Percentiles rank a stretch among this genome's conserved stretches.
phyloP scores from a whole-genome alignment of 805 yeast genomes.

The Grigorovia transvaalensis region DNA sequence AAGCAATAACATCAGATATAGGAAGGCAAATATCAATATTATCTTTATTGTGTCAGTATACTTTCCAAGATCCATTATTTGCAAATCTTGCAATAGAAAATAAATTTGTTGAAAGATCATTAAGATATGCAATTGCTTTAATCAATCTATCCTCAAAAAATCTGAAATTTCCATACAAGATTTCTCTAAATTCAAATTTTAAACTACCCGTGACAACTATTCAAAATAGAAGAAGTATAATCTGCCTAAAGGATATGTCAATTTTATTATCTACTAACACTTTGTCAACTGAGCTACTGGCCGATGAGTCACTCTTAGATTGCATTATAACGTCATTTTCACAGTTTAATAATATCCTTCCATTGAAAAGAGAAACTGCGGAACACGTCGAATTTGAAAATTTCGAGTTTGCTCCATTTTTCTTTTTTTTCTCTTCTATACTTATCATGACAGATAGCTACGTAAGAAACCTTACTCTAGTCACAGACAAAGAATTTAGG shows the following conservation, averaged over 20 bases:
- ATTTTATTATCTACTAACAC: constrained; percentile 64
- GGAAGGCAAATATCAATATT: constrained; percentile 19
- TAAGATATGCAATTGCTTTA: constrained; percentile 21
- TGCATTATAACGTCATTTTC: constrained; percentile 20
- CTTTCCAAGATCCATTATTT: constrained; percentile 22
- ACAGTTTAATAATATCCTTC: constrained; percentile 38
- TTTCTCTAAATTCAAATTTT: constrained; percentile 17
- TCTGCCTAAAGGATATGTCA: constrained; percentile 42
- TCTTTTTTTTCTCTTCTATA: constrained; percentile 24
- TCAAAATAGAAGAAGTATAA: constrained; percentile 22
- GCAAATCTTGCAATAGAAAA: constrained; percentile 20
- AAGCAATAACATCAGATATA: constrained; percentile 20
- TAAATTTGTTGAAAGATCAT: constrained; percentile 22
- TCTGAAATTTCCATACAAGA: constrained; percentile 12
- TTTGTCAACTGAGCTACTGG: constrained; percentile 33
- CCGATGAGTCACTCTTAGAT: constrained; percentile 9
- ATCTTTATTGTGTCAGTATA: constrained; percentile 23
- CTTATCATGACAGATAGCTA: constrained; percentile 26
- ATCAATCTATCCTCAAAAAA: constrained; percentile 23
- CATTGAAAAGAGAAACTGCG: constrained; percentile 59
- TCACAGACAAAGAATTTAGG: constrained; percentile 15
- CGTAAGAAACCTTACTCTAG: constrained; percentile 19
- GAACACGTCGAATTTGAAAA: constrained; percentile 88
- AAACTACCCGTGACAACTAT: constrained; percentile 22
- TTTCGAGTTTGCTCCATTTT: constrained; percentile 50